Base-by-base conservation (phyloP, 1,284 basidiomycete genomes). In the Apiotrichum gracile region DNA sequence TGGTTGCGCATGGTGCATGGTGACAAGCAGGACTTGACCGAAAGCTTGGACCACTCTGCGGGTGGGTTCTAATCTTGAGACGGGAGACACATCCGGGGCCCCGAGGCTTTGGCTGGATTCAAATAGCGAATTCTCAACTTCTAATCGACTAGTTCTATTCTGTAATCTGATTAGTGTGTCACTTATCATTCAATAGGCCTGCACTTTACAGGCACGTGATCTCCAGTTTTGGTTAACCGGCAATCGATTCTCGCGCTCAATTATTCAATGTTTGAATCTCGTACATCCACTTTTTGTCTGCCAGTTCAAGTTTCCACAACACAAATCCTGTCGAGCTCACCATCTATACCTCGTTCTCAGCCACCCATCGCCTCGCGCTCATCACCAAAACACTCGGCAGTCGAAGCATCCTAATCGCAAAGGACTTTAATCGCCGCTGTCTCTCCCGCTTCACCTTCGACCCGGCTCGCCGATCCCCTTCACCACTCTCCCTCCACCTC, bases 251-350 rank as follows among this genome's bases (percentile, higher is more conserved):
- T 31, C 31, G 31, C 31, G 37, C 16, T 12, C 39, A 16, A 16
- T 14, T 22, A 25, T 25, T 17, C 19, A 19, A 7, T 21, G n/a
- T n/a, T n/a, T n/a, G n/a, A n/a, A n/a, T n/a, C n/a, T n/a, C n/a
- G n/a, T n/a, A n/a, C n/a, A 38, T 45, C 42, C 25, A 44, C 26
- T 51, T 51, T 35, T 51, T 44, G 41, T 51, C 33, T 29, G 19
- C 34, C 19, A 14, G 22, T 5, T 6, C 17, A 34, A 24, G n/a
- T n/a, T 45, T 42, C 40, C 39, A 52, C 27, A 46, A 41, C 46
- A 40, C 33, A n/a, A n/a, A 37, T 31, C 26, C 42, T 33, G 25
- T 47, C 27, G 31, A 25, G 35, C 27, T 27, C 39, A 37, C 24
- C 44, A 47, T 35, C 45, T 12, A 48, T 26, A 9, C 37, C 26